Conservation (phyloP, 306 rosid genomes). For the Acmispon strigosus region DNA sequence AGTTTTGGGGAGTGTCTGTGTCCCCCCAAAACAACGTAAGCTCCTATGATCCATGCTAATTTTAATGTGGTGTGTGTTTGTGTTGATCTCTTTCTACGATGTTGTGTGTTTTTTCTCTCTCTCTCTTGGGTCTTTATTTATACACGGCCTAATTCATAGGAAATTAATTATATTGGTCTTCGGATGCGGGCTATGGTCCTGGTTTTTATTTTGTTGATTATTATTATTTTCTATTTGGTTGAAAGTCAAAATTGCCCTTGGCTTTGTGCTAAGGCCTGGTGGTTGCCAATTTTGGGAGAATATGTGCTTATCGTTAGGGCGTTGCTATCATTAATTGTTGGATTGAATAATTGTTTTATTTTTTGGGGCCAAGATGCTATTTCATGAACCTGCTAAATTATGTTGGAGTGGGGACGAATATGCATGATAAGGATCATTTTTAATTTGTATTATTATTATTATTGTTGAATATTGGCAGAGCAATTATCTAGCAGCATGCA, state of each 20-base stretch:
- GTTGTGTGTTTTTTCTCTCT: slow-evolving; percentile 8
- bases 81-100: neutral
- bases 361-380: neutral
- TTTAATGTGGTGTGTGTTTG: slow-evolving; percentile 4
- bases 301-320: slow-evolving; percentile 23
- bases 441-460: neutral
- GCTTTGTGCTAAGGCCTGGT: too few species aligned
- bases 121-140: slow-evolving; percentile 24
- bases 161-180: neutral
- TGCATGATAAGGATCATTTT: slow-evolving; percentile 11
- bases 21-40: slow-evolving; percentile 27
- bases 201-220: neutral
- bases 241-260: slow-evolving; percentile 21
- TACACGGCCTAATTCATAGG: slow-evolving; percentile 3
- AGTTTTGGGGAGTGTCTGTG: neutral
- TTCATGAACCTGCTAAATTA: slow-evolving; percentile 9
- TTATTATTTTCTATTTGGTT: neutral
- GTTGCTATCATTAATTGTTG: slow-evolving; percentile 16
- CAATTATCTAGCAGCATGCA: neutral
- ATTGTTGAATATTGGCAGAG: neutral
- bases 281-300: neutral
- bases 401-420: slow-evolving; percentile 13
- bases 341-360: slow-evolving; percentile 10
- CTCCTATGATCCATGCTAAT: slow-evolving; percentile 40
- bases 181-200: neutral